Evolutionary conservation across 768 basidiomycete species (phyloP).

Genomic region (Psilocybe cubensis): DNA sequence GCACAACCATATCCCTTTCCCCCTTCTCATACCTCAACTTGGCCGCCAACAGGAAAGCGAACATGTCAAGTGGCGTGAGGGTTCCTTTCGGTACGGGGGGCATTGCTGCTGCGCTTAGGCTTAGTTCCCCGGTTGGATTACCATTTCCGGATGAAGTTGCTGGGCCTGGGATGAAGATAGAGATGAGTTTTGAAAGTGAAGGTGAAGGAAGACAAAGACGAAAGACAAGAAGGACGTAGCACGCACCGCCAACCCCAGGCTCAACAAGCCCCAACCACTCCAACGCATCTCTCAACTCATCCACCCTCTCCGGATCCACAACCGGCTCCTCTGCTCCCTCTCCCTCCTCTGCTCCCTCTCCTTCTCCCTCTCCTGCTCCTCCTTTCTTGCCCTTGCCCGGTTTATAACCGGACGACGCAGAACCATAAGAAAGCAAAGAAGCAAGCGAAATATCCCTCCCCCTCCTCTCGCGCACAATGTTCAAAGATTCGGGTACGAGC

Average conservation of each 20-base stretch:
- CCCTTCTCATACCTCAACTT: constrained; percentile 67
- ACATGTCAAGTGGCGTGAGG: constrained; percentile 67
- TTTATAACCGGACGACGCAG: too few relatives aligned
- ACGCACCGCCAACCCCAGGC: too few relatives aligned
- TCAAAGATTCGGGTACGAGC: constrained; percentile 33
- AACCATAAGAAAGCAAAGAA: constrained; percentile 28
- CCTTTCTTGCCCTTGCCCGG: too few relatives aligned
- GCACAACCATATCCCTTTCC: constrained; percentile 88
- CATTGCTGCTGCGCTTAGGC: constrained; percentile 21
- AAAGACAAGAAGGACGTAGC: too few relatives aligned
- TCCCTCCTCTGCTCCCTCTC: too few relatives aligned
- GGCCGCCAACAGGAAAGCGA: constrained; percentile 72
- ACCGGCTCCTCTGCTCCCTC: too few relatives aligned
- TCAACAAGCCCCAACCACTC: constrained; percentile 51
- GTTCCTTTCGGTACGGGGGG: constrained; percentile 48
- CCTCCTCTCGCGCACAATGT: constrained; percentile 20
- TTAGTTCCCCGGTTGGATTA: not conserved
- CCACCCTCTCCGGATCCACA: constrained; percentile 17
- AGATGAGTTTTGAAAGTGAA: too few relatives aligned
- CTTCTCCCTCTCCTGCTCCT: too few relatives aligned
- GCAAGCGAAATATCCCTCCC: constrained; percentile 16
- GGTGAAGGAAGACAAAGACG: too few relatives aligned
- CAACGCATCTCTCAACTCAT: constrained; percentile 42
- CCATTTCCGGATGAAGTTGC: constrained; percentile 4
- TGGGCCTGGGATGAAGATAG: too few relatives aligned